A percentile compares a stretch with the other conserved stretches of the same genome.
These are phyloP conservation scores for Trichophyton benhamiae DNA, from an alignment of 2,329 filamentous ascomycete species.

Conservation along the genomic window DNA sequence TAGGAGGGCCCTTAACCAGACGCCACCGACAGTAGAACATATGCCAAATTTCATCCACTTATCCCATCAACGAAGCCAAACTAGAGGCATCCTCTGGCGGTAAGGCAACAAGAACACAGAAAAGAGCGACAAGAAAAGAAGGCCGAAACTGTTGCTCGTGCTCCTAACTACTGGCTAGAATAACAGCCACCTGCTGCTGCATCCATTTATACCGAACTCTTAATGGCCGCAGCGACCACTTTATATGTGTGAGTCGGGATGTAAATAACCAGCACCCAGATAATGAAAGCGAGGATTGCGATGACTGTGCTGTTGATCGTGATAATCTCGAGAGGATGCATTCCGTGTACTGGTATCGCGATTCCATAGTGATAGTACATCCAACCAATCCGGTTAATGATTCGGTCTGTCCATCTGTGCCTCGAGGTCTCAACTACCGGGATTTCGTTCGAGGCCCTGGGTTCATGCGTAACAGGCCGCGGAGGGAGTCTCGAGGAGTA, in stretches of 20 bases:
- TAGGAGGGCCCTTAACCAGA: neutral
- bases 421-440: no score
- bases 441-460: no score
- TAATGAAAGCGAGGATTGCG: neutral
- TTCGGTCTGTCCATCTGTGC: neutral
- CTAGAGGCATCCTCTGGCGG: neutral
- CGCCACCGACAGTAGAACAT: neutral
- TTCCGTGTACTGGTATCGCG: neutral
- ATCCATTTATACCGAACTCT: neutral
- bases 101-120: neutral
- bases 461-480: neutral
- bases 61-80: neutral
- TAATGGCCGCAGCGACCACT: no score
- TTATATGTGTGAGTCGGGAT: neutral
- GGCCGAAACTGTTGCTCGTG: neutral
- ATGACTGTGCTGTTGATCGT: neutral
- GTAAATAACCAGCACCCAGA: neutral
- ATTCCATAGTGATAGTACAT: slow-evolving; percentile 3
- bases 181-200: neutral
- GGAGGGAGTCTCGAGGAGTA: neutral
- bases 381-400: neutral
- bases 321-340: slow-evolving; percentile 1
- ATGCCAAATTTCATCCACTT: neutral
- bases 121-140: neutral
- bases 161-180: neutral